Percentiles rank a stretch among this genome's conserved stretches.
These are phyloP conservation scores for Pleurotus citrinopileatus DNA, from an alignment of 768 basidiomycete species.

Conservation along the genomic window DNA sequence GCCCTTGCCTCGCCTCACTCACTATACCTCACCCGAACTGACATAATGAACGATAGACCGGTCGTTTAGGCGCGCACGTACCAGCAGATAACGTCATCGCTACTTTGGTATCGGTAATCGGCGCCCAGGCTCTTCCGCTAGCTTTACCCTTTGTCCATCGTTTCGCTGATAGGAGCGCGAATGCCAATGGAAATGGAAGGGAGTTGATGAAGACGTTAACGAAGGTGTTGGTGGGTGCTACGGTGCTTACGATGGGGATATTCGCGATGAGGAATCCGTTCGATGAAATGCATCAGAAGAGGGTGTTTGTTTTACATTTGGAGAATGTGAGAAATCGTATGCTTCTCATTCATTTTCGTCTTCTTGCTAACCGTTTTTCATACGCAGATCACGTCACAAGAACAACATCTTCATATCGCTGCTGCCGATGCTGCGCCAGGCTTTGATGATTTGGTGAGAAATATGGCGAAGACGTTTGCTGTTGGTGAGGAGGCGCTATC, in stretches of 20 bases:
- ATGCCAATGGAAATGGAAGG: slow-evolving; percentile 16
- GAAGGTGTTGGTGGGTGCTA: slow-evolving; percentile 41
- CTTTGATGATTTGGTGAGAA: slow-evolving; percentile 56
- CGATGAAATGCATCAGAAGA: slow-evolving; percentile 83
- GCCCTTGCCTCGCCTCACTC: slow-evolving; percentile 18
- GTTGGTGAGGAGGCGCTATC: slow-evolving; percentile 33
- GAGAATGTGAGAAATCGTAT: slow-evolving; percentile 92
- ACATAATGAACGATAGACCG: slow-evolving; percentile 49
- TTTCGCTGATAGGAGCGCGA: slow-evolving; percentile 30
- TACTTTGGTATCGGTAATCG: slow-evolving; percentile 59
- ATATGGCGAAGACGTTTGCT: slow-evolving; percentile 64
- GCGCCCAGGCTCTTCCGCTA: slow-evolving; percentile 58
- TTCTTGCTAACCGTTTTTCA: background rate
- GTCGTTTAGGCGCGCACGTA: slow-evolving; percentile 76
- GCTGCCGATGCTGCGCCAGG: slow-evolving; percentile 82
- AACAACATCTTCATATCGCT: slow-evolving; percentile 78
- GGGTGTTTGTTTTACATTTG: slow-evolving; percentile 78
- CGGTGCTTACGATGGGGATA: slow-evolving; percentile 51
- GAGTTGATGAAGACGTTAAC: slow-evolving; percentile 36
- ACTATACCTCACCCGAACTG: background rate
- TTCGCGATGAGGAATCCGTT: slow-evolving; percentile 66
- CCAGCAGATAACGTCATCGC: slow-evolving; percentile 91
- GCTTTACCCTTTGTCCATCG: slow-evolving; percentile 72
- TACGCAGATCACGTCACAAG: slow-evolving; percentile 62
- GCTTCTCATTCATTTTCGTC: slow-evolving; percentile 18